Conservation (phyloP, 139 green algal genomes). For the Coelastrella sp. region DNA sequence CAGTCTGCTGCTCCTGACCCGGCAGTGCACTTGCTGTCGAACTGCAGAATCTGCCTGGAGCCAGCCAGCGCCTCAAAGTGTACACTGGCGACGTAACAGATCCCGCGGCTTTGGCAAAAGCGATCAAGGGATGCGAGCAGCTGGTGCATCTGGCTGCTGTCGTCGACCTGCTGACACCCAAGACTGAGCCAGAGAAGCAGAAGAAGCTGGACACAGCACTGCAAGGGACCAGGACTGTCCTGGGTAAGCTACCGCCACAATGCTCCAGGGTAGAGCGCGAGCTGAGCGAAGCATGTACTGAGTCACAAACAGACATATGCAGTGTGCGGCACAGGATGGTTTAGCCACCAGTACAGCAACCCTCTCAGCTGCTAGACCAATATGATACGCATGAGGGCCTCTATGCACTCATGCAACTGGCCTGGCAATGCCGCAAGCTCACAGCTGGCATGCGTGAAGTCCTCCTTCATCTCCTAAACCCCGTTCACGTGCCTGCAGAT, state of each 20-base stretch:
- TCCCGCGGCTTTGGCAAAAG: background rate
- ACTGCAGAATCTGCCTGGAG: conserved; percentile 22
- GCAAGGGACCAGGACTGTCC: conserved; percentile 22
- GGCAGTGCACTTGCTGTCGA: background rate
- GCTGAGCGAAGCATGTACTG: background rate
- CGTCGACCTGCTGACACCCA: conserved; percentile 15
- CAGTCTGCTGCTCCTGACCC: background rate
- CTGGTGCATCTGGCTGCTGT: conserved; percentile 40
- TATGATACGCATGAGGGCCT: no score
- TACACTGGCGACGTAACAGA: conserved; percentile 14
- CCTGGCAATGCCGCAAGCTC: no score
- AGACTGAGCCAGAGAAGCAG: conserved; percentile 18
- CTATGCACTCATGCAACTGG: no score
- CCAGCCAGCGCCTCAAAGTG: background rate
- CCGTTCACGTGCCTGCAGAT: background rate
- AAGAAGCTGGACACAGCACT: conserved; percentile 24
- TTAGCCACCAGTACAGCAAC: background rate
- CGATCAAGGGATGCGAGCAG: conserved; percentile 22
- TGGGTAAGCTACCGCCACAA: conserved; percentile 2
- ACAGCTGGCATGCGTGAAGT: no score
- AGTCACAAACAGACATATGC: background rate
- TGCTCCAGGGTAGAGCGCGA: no score
- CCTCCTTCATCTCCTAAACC: no score
- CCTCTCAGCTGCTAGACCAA: no score
- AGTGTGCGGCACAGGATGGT: background rate